Percentiles rank a stretch among this genome's conserved stretches.
Evolutionary conservation across 345 rosid genomes (phyloP).

Genomic region (Linum trigynum): DNA sequence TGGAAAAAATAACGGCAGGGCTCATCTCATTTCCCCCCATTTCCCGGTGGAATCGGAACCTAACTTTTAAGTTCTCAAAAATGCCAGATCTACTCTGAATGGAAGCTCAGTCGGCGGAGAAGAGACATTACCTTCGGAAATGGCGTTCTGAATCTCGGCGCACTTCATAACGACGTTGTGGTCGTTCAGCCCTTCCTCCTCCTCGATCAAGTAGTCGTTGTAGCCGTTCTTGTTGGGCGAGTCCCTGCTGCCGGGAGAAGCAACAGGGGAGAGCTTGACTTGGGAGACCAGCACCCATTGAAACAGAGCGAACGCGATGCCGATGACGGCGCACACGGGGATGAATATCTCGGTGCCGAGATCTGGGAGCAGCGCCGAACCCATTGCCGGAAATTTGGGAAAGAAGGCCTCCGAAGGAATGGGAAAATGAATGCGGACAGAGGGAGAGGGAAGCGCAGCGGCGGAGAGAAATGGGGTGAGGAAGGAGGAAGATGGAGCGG

Average conservation of each 20-base stretch:
- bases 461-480: too few relatives aligned
- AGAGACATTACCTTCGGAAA: conserved; percentile 1
- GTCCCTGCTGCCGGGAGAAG: conserved; percentile 14
- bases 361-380: conserved; percentile 49
- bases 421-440: background rate
- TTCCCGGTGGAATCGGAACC: too few relatives aligned
- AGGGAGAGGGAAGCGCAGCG: background rate
- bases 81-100: too few relatives aligned
- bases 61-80: too few relatives aligned
- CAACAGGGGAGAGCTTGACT: conserved; percentile 42
- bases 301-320: conserved; percentile 61
- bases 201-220: conserved; percentile 71
- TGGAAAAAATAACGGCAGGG: too few relatives aligned
- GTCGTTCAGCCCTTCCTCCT: conserved; percentile 83
- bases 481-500: too few relatives aligned
- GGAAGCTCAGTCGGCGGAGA: too few relatives aligned
- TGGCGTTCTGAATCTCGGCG: conserved; percentile 37
- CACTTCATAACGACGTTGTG: conserved; percentile 70
- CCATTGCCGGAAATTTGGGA: conserved; percentile 21
- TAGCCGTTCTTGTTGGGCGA: conserved; percentile 35
- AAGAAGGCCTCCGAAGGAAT: background rate
- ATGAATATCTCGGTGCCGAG: conserved; percentile 70
- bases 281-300: conserved; percentile 55
- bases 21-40: too few relatives aligned
- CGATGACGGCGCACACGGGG: conserved; percentile 71